Base-by-base conservation (phyloP, 345 rosid genomes). In the Microcos paniculata region DNA sequence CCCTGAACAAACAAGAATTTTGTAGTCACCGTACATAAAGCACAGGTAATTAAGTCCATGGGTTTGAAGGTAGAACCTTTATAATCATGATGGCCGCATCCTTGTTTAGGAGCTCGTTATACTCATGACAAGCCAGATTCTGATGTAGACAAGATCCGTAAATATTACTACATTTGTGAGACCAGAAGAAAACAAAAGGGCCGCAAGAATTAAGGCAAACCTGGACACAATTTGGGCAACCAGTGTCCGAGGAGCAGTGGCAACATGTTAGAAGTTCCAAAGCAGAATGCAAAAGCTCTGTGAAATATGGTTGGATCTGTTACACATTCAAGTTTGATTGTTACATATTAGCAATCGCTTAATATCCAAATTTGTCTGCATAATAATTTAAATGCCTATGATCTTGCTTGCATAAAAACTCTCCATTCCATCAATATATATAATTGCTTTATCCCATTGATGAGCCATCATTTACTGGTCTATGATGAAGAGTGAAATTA, bases 221-320 rank as follows among this genome's bases (percentile, higher is more conserved):
- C 87, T 95, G 98, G 81, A 89, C 84, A 58, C 98, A 95, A 76
- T 85, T 87, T 13, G 97, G 99, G 77, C 99, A 95, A 71, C 98
- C 97, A 28, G 78, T 79, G 70, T 86, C 88, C 58, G 76, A 88
- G 16, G 75, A 62, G 85, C 99, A 95, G 79, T 55, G 71, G 79
- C 96, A 90, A 73, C 85, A 84, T 14, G 85, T 84, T 71, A 93
- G 85, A 56, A 95, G 89, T 66, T 93, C 94, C 80, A 91, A 78
- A 79, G 97, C 92, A 26, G 92, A 85, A 70, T 69, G 63, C 65
- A 95, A 80, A 80, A 95, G 92, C 87, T 90, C 88, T 0, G 82
- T 73, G 87, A 95, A 94, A 77, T 81, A 84, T 6, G 97, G 94
- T 68, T 86, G 93, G 71, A 93, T 88, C 97, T 93, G 77, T 81